Base-by-base conservation (phyloP, 192 early-diverging fungal genomes). In the Coemansia sp. region DNA sequence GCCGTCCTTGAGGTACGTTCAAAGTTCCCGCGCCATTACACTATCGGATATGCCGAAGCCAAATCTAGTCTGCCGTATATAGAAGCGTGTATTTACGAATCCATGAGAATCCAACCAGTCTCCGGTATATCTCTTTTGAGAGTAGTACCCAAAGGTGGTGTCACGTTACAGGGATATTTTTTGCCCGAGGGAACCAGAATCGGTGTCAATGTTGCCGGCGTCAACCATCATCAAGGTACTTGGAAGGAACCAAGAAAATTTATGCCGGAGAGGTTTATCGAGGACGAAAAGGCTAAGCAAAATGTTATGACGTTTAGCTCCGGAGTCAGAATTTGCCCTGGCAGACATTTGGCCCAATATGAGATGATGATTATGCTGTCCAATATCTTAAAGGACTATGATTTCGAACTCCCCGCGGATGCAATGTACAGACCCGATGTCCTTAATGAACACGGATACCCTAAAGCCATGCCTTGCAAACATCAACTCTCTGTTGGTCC, bases 21-120 rank as follows among this genome's bases (percentile, higher is more conserved):
- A 2, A 60, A 1, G 34, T 85, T 85, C 48, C 52, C 75, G 17
- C 62, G 51, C 33, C 32, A 61, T 22, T 72, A 85, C 32, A 4
- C 51, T 2, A 81, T 85, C 36, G 65, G 58, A 3, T 85, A 75
- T 37, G 62, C 59, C 7, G 72, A 77, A 45, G 72, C 67, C 58
- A 78, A 76, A 51, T 60, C 62, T 2, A 43, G 56, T 3, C 56
- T 81, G 22, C 72, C 78, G n/a, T 85, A 78, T 33, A 11, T 85
- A 22, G 75, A 81, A 22, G 83, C 78, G 0, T 76, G 76, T 43
- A 77, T 85, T 41, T 70, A 73, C 67, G 83, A 85, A 57, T 67
- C 78, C 0, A 12, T 85, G 66, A 61, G 83, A 7, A 62, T 85
- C 6, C 69, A 61, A 2, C 61, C 72, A 0, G 78, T 78, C 1